phyloP scores from a whole-genome alignment of 2,329 filamentous ascomycete species.

The Cercospora beticola region DNA sequence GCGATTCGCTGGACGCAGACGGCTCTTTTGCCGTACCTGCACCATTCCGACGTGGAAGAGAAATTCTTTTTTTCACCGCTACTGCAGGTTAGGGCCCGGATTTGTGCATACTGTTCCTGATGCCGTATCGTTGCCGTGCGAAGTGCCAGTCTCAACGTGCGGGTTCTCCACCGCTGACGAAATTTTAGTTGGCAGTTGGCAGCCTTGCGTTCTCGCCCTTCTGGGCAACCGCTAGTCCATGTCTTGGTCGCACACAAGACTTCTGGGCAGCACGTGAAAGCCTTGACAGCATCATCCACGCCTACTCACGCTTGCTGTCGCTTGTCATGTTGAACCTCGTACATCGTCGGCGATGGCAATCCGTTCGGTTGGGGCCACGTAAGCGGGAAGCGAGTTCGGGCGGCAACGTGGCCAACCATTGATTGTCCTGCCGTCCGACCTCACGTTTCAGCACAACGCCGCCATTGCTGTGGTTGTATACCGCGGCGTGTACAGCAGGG shows the following conservation, averaged over 20 bases:
- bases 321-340: neutral
- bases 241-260: neutral
- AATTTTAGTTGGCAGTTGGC: neutral
- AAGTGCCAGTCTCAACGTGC: neutral
- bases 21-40: slow-evolving; percentile 11
- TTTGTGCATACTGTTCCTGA: neutral
- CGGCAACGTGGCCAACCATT: slow-evolving; percentile 4
- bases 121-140: neutral
- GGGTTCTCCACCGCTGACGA: neutral
- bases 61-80: neutral
- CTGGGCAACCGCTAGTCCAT: neutral
- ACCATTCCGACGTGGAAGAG: neutral
- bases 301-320: neutral
- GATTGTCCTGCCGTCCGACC: neutral
- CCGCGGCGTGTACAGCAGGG: neutral
- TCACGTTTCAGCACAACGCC: neutral
- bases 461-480: neutral
- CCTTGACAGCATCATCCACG: neutral
- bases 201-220: neutral
- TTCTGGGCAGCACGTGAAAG: neutral
- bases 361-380: neutral
- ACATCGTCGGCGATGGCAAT: neutral
- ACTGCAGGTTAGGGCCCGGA: neutral
- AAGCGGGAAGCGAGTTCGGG: slow-evolving; percentile 1
- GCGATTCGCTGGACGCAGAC: slow-evolving; percentile 3